Base-by-base conservation (phyloP, 768 basidiomycete genomes). In the Gymnopilus dilepis region DNA sequence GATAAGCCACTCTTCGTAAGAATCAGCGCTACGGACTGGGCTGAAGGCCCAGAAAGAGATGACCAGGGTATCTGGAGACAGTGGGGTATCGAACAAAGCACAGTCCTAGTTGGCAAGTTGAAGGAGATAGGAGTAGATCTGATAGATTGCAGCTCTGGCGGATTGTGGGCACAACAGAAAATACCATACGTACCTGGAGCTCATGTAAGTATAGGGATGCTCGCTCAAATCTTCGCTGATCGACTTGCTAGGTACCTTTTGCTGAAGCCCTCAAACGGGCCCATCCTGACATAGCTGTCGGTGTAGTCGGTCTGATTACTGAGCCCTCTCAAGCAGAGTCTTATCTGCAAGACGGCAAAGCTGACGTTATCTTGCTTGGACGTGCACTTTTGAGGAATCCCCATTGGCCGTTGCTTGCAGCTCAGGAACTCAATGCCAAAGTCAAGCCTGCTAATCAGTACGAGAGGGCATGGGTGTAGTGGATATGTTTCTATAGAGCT, bases 61-160 rank as follows among this genome's bases (percentile, higher is more conserved):
- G 74, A 77, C 70, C 70, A 84, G 19, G 87, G 84, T 13, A 72
- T 75, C 56, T 92, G 84, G 84, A 80, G 78, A 59, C 81, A 85
- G 54, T 92, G 92, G 90, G 92, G 92, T 11, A 77, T 92, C 54
- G 87, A 92, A 69, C 93, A 95, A 73, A 90, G 84, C 70, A 86
- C 78, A 31, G 67, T 87, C 33, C 79, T 87, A 30, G 79, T 80
- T 2, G 80, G 80, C 13, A 81, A 85, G 70, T 71, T 94, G 67
- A 72, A 82, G 67, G 78, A 84, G 57, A 64, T 86, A 4, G 90
- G 89, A 7, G 80, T 94, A 12, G 93, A 94, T 69, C 76, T 96
- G n/a, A 71, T 96, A 52, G 91, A 96, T 72, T 82, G 82, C 50
- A 86, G 84, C 40, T 80, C 82, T 2, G 92, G 90, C 13, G 90